These are phyloP conservation scores for Kwoniella pini DNA, from an alignment of 768 basidiomycete species.

Conservation along the genomic window DNA sequence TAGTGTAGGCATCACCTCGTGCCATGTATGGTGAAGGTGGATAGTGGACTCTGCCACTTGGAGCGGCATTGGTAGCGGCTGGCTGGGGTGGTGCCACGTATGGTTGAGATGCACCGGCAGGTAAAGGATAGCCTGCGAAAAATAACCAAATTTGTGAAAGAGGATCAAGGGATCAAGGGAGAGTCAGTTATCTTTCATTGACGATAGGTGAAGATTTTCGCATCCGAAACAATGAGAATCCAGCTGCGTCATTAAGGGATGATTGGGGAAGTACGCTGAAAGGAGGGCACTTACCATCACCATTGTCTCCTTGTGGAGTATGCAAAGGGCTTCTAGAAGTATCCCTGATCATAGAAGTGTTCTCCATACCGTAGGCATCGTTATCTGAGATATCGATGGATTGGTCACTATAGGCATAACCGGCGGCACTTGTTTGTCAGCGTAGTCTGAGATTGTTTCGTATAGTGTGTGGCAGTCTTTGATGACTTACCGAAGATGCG, in stretches of 20 bases:
- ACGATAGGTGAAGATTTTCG: not conserved
- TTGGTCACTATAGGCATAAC: conserved; percentile 16
- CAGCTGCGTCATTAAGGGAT: conserved; percentile 1
- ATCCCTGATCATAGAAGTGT: conserved; percentile 10
- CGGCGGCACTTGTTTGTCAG: not conserved
- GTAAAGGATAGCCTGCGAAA: conserved; percentile 13
- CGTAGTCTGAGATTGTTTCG: not conserved
- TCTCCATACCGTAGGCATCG: conserved; percentile 14
- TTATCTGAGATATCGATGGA: conserved; percentile 15
- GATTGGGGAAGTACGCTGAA: conserved; percentile 1
- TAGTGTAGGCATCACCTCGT: conserved; percentile 29
- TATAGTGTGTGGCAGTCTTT: not conserved
- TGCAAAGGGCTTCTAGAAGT: conserved; percentile 15
- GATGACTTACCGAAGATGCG: conserved; percentile 20
- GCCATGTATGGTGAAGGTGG: conserved; percentile 39
- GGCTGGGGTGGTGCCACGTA: conserved; percentile 24
- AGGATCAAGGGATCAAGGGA: not conserved
- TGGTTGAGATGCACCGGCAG: conserved; percentile 13
- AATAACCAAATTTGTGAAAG: too few species aligned
- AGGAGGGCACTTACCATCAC: conserved; percentile 10
- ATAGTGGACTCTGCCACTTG: conserved; percentile 37
- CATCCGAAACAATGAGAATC: not conserved
- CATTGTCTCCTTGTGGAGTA: conserved; percentile 3
- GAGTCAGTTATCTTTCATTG: conserved; percentile 1
- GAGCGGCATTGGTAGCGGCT: conserved; percentile 13